Evolutionary conservation across 2,329 filamentous ascomycete species (phyloP), one percentile per base, ranked within the genome.

Genomic region (Zasmidium angulare): DNA sequence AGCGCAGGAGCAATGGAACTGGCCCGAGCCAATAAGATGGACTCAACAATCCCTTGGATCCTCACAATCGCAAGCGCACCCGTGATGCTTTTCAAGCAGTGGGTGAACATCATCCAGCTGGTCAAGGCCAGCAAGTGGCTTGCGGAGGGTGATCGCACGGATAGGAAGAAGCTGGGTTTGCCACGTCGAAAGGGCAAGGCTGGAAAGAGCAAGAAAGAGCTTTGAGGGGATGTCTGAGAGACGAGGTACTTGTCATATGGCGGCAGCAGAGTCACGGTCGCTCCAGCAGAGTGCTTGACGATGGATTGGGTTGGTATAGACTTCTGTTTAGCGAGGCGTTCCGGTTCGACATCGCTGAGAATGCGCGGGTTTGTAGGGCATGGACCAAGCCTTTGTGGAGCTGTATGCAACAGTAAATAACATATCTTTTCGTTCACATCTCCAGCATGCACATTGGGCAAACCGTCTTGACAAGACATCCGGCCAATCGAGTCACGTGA

Each of bases 51-150:
- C 70, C 89, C 90, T 0, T 92, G 89, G 95, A 83, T 95, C 52
- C 82, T 98, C 64, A 89, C 90, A 48, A 85, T 86, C 23, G 78
- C 96, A 68, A 93, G 90, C 70, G 86, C 89, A 67, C 93, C 93
- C 12, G 81, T 97, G 73, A 98, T 98, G 93, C 80, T 86, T 22
- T 82, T 87, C 68, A 99, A 99, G 84, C 95, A 99, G 75, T 83
- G 89, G 71, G 91, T 98, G 82, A 99, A 99, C 71, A 83, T 97
- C 53, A 84, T 98, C 50, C 95, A 99, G 81, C 84, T 99, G 68
- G 85, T 96, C 71, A 96, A 97, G 77, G 95, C 95, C 6, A 93
- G 91, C 77, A 87, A 86, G 72, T 96, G 91, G 88, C 82, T 99
- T 43, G 95, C 91, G 0, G 93, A 98, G 77, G 92, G 92, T n/a